These are phyloP conservation scores for Globisporangium alternatum DNA, from an alignment of 352 stramenopile species.

Conservation along the genomic window DNA sequence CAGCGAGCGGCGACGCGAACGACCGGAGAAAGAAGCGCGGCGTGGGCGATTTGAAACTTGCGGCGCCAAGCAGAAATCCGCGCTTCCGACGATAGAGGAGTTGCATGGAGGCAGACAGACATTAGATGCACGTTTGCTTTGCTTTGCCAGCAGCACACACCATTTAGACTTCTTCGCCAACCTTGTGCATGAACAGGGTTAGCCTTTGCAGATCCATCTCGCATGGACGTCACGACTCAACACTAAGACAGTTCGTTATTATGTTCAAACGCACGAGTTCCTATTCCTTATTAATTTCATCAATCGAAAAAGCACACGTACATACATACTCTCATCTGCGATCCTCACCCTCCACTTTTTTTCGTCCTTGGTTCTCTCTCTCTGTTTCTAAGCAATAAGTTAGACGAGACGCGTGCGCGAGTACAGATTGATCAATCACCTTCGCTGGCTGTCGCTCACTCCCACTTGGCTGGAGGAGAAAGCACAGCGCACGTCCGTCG, in stretches of 20 bases:
- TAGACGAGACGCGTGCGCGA: conserved; percentile 15
- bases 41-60: conserved; percentile 70
- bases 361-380: conserved; percentile 7
- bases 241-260: not conserved
- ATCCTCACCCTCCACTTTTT: not conserved
- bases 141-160: not conserved
- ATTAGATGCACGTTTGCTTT: not conserved
- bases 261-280: conserved; percentile 7
- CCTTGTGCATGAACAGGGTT: too few species aligned
- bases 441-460: not conserved
- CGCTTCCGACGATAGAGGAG: conserved; percentile 58
- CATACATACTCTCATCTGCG: conserved; percentile 5
- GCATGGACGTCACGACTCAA: not conserved
- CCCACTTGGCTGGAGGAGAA: not conserved
- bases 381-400: conserved; percentile 18
- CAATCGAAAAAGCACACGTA: conserved; percentile 11
- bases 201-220: not conserved
- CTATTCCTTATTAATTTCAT: conserved; percentile 13
- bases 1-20: conserved; percentile 18
- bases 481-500: not conserved
- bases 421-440: not conserved
- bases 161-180: not conserved
- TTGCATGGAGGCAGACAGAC: not conserved
- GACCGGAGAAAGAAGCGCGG: conserved; percentile 78
- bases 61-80: conserved; percentile 40